Evolutionary conservation across 2,329 filamentous ascomycete genomes (phyloP), one percentile per base, ranked within the genome.

Genomic region (Alternaria brassicae): DNA sequence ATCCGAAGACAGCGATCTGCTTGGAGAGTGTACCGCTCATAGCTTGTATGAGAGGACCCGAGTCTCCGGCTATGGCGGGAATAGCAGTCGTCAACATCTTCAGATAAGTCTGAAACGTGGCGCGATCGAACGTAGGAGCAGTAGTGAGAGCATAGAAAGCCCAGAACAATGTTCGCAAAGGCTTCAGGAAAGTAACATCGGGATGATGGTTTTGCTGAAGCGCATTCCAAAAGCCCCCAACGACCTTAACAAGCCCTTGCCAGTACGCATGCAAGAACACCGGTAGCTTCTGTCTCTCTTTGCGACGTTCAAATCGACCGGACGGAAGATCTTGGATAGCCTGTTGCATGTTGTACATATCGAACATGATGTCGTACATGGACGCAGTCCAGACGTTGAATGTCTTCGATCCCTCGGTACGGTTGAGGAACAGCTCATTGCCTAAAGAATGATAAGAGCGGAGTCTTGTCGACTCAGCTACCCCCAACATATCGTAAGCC

Each of bases 81-180:
- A 70, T 58, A 4, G 56, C 58, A 19, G 69, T 65, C 6, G 63
- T 56, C 1, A 75, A 54, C 70, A 81, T 68, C 61, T 72, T 69
- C 56, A 87, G 76, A 62, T 86, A 85, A 2, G 83, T 82, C 61
- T 86, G 82, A 61, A 87, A 85, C 9, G 80, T 76, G 8, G 83
- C 83, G 44, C 84, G 81, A 57, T 87, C 82, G 41, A 87, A 79
- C 23, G 77, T 73, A 5, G 68, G 68, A 9, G 73, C 72, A 47
- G 78, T 69, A 15, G 80, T 77, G 32, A 84, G 70, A 39, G 72
- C 62, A 39, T 83, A 76, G 30, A 87, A 75, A 61, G 85, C 82
- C 73, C 79, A 81, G 68, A 84, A 84, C 55, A 85, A 79, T 4
- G 67, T 64, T 13, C 67, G 65, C 25, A 79, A 45, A 10, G 67